Percentiles rank a stretch among this genome's conserved stretches.
phyloP scores from a whole-genome alignment of 192 early-diverging fungal species.

The Oehlia diaphana region DNA sequence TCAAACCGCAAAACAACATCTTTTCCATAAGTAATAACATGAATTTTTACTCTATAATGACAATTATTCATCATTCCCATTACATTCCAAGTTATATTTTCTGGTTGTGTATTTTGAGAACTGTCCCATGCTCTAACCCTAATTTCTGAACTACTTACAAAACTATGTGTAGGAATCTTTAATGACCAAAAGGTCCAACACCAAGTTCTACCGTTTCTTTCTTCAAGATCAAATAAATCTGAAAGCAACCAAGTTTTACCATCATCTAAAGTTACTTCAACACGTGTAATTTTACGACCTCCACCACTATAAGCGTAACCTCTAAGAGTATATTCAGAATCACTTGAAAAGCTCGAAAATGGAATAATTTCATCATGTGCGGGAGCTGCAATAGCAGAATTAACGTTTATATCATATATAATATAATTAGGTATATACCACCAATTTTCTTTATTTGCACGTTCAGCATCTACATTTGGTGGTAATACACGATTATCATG shows the following conservation, averaged over 20 bases:
- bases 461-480: conserved; percentile 57
- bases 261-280: conserved; percentile 79
- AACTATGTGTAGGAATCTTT: conserved; percentile 35
- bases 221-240: conserved; percentile 47
- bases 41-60: conserved; percentile 55
- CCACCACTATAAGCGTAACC: conserved; percentile 85
- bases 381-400: conserved; percentile 72
- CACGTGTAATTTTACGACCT: conserved; percentile 70
- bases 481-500: conserved; percentile 87
- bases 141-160: conserved; percentile 51
- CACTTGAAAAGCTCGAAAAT: conserved; percentile 5
- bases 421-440: conserved; percentile 65
- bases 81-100: conserved; percentile 63
- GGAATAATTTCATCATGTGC: conserved; percentile 50
- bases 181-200: conserved; percentile 66
- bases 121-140: conserved; percentile 64
- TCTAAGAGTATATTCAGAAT: conserved; percentile 45
- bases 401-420: conserved; percentile 79
- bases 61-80: conserved; percentile 81
- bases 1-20: conserved; percentile 38
- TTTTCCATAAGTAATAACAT: conserved; percentile 27
- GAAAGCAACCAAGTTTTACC: conserved; percentile 80
- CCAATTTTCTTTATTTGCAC: conserved; percentile 45
- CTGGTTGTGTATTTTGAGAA: conserved; percentile 59
- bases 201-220: conserved; percentile 42